Conservation (phyloP, 1,284 basidiomycete species). For the Peniophora sp. region DNA sequence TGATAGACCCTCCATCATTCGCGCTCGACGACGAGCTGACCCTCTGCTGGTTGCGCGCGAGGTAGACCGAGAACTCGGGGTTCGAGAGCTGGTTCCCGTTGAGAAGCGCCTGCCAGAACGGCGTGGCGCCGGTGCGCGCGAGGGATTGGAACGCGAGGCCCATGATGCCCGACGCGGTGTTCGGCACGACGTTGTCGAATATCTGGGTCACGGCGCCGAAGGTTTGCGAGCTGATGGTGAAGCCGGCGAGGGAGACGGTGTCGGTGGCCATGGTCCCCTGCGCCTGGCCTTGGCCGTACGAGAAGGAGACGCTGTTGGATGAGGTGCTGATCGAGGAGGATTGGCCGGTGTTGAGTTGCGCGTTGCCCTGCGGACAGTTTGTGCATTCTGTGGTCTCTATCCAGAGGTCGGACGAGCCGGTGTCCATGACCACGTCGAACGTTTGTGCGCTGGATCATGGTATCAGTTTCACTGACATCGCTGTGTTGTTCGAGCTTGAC, state of each 20-base stretch:
- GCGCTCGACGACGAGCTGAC: conserved; percentile 25
- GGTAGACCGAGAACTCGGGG: conserved; percentile 55
- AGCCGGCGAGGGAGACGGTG: conserved; percentile 28
- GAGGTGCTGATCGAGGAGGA: conserved; percentile 16
- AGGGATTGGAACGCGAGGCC: conserved; percentile 62
- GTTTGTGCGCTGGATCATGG: conserved; percentile 32
- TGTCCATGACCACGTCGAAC: conserved; percentile 54
- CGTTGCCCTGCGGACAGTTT: conserved; percentile 27
- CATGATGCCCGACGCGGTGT: conserved; percentile 55
- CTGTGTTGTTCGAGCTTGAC: conserved; percentile 2
- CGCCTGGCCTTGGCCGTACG: conserved; percentile 28
- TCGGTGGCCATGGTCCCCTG: conserved; percentile 25
- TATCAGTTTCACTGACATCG: background rate
- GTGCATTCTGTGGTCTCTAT: conserved; percentile 38
- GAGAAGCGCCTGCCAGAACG: conserved; percentile 65
- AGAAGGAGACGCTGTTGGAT: conserved; percentile 4
- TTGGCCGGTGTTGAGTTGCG: conserved; percentile 15
- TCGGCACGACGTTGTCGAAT: conserved; percentile 31
- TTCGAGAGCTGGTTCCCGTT: conserved; percentile 36
- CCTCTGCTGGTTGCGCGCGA: conserved; percentile 28
- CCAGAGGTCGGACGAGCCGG: conserved; percentile 80
- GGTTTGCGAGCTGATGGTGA: conserved; percentile 36
- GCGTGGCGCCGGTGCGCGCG: conserved; percentile 44
- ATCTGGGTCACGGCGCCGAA: conserved; percentile 34
- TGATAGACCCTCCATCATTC: conserved; percentile 58